phyloP scores from a whole-genome alignment of 1,139 yeast genomes.

The Debaryomycetaceae sp. region DNA sequence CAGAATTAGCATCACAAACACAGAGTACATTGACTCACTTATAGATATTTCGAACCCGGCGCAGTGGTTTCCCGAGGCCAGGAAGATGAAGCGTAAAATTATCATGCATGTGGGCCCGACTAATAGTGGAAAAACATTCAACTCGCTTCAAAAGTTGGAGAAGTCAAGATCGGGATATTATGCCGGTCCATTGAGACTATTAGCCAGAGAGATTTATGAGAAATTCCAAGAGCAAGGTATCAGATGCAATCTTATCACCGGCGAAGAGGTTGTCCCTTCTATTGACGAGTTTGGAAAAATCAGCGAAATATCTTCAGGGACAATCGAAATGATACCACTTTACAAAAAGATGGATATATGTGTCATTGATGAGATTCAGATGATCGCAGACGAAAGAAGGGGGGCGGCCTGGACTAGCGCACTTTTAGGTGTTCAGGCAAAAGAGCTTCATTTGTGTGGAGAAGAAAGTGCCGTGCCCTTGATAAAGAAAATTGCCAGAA shows the following conservation, averaged over 20 bases:
- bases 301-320: constrained; percentile 78
- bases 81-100: constrained; percentile 74
- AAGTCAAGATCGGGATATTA: constrained; percentile 78
- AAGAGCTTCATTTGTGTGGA: constrained; percentile 89
- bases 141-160: constrained; percentile 68
- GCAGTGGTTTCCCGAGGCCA: constrained; percentile 86
- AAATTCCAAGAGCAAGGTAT: constrained; percentile 63
- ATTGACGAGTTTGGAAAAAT: constrained; percentile 64
- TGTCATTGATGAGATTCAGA: constrained; percentile 93
- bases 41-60: constrained; percentile 68
- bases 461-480: constrained; percentile 78
- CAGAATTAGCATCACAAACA: constrained; percentile 12
- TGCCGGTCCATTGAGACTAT: constrained; percentile 88
- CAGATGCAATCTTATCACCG: constrained; percentile 83
- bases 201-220: constrained; percentile 90
- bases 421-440: constrained; percentile 79
- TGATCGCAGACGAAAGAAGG: constrained; percentile 75
- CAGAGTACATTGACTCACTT: constrained; percentile 11
- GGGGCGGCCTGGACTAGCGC: constrained; percentile 98
- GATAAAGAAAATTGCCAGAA: constrained; percentile 51
- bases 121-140: constrained; percentile 92
- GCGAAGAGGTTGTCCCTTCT: constrained; percentile 83
- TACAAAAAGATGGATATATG: constrained; percentile 73
- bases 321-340: constrained; percentile 88
- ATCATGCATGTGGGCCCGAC: constrained; percentile 97